Evolutionary conservation across 2,329 filamentous ascomycete genomes (phyloP), one percentile per base, ranked within the genome.

Genomic region (Botryotinia narcissicola): DNA sequence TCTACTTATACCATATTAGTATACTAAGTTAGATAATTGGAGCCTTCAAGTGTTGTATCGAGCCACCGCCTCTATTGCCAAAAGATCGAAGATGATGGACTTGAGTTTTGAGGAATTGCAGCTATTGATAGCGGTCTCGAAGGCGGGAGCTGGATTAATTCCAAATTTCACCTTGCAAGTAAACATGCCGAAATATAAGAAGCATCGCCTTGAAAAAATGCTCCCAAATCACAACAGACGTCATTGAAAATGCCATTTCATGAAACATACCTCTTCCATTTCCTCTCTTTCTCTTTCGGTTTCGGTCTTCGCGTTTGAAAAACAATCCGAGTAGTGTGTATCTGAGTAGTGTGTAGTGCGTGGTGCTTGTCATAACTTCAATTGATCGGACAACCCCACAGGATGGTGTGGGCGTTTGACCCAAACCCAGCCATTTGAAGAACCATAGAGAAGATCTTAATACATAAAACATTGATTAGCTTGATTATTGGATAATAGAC

Each of bases 341-440:
- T 10, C 66, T 37, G 51, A 59, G 40, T 42, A n/a, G 35, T n/a
- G 35, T n/a, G 12, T n/a, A n/a, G 48, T 51, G 48, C 48, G 48
- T 51, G 10, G 48, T 51, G 12, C 48, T 54, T 54, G 46, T 42
- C 9, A 37, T 37, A 54, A 54, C 63, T 40, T 42, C 64, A 54
- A 54, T 40, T 51, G 46, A 68, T 68, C 66, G 66, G 66, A 69
- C 66, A 69, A 69, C 66, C 66, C 66, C 66, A 69, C 48, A n/a
- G 66, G 42, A n/a, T 29, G 37, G 66, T 44, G 48, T 22, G 6
- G 66, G 66, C 66, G 66, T 69, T 69, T 59, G 64, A 68, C 32
- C 35, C 4, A 29, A 40, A 54, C 25, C 16, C 57, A 18, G 35
- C 16, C 25, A 68, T 68, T 68, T n/a, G 25, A 57, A 51, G 25